Conservation (phyloP, 176 grass and related monocot genomes). For the Musa troglodytarum region DNA sequence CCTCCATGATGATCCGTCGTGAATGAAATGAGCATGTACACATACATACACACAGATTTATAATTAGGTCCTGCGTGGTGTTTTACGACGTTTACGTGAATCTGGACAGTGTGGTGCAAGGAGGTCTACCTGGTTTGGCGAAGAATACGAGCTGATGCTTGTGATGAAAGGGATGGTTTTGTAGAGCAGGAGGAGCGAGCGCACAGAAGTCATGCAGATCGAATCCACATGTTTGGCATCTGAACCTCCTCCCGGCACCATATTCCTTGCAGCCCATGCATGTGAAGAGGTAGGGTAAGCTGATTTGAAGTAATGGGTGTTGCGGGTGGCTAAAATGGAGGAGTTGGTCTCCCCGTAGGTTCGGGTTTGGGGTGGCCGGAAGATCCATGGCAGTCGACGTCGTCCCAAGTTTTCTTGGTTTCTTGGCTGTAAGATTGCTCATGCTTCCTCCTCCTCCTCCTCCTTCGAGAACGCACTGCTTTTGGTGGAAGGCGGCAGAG, state of each 20-base stretch:
- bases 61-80: too few relatives aligned
- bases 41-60: too few relatives aligned
- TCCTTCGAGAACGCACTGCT: neutral
- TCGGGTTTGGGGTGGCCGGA: neutral
- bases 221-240: constrained; percentile 67
- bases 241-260: constrained; percentile 68
- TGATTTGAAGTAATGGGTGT: constrained; percentile 47
- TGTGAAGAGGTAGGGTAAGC: constrained; percentile 62
- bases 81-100: neutral
- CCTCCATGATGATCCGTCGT: constrained; percentile 25
- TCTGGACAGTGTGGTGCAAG: too few relatives aligned
- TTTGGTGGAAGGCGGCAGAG: neutral
- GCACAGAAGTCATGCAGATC: constrained; percentile 90
- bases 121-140: constrained; percentile 33
- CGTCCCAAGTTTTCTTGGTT: constrained; percentile 29
- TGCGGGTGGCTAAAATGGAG: constrained; percentile 82
- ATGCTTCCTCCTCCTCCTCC: constrained; percentile 19
- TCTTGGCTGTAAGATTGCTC: constrained; percentile 37
- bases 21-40: neutral
- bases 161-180: constrained; percentile 62
- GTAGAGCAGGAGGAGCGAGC: constrained; percentile 50
- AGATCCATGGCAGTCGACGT: constrained; percentile 12
- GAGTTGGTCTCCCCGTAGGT: constrained; percentile 14
- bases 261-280: constrained; percentile 90
- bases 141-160: constrained; percentile 63